Base-by-base conservation (phyloP, 768 basidiomycete species). In the Suillus sp. region DNA sequence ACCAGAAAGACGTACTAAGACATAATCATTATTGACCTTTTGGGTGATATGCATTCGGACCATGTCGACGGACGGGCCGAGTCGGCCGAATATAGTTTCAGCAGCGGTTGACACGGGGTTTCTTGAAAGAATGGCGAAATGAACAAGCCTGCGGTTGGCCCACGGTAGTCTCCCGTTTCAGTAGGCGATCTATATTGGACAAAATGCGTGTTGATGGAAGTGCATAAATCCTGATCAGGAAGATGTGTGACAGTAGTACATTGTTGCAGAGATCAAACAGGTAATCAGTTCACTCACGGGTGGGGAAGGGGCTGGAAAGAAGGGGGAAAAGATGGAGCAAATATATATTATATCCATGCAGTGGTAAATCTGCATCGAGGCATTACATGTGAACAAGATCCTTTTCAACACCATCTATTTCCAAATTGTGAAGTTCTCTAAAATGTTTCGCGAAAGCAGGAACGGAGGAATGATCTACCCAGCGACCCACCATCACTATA, bases 401-500 rank as follows among this genome's bases (percentile, higher is more conserved):
- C 9, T 8, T 14, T 22, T 55, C 54, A 37, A 37, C 35, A 18
- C 38, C 56, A 30, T 40, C 38, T 18, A 40, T 25, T 20, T 38
- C 35, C 27, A 57, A 18, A 20, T 11, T 30, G 16, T 18, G 8
- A 38, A 56, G 55, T 56, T 38, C 55, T 56, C 9, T 56, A 5
- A 71, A 43, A 18, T 34, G 66, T 58, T 66, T 54, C 14, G 37
- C 62, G 13, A 74, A 59, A 51, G 40, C 58, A 34, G 43, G 61
- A 3, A 69, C 11, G 32, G 64, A 58, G 14, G 62, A 68, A 10
- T 62, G 62, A 55, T 70, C 68, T 35, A 58, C 47, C 74, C 74
- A 76, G n/a, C 74, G 73, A 59, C 75, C 75, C 54, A 68, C 73
- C 11, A 50, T 62, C 45, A 60, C 47, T 60, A 75, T 51, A 30